These are phyloP conservation scores for Globisporangium emineosum DNA, from an alignment of 352 stramenopile genomes.

Conservation along the genomic window DNA sequence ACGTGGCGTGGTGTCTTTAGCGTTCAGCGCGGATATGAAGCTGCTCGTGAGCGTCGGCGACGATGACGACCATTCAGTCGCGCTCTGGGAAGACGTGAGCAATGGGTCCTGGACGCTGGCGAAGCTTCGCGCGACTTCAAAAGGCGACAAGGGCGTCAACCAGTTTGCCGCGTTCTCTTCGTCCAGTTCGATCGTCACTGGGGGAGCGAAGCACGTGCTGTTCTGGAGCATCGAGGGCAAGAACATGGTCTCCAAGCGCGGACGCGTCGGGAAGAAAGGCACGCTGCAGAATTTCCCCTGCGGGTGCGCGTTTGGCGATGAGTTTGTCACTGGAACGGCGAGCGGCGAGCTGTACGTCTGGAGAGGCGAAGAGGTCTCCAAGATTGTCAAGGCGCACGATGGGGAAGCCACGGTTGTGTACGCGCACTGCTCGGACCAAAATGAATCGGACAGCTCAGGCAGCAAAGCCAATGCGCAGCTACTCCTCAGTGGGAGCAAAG, in stretches of 20 bases:
- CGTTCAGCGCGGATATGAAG: constrained; percentile 58
- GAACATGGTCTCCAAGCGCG: constrained; percentile 43
- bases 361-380: constrained; percentile 41
- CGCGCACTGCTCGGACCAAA: constrained; percentile 5
- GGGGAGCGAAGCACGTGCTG: constrained; percentile 62
- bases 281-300: constrained; percentile 45
- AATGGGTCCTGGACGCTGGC: constrained; percentile 61
- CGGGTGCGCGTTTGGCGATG: constrained; percentile 39
- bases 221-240: constrained; percentile 71
- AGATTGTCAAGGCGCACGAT: constrained; percentile 64
- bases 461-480: constrained; percentile 8
- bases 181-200: constrained; percentile 39
- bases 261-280: constrained; percentile 61
- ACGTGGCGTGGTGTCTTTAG: constrained; percentile 65
- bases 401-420: constrained; percentile 43
- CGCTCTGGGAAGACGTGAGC: constrained; percentile 70
- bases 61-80: constrained; percentile 81
- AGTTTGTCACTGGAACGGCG: constrained; percentile 52
- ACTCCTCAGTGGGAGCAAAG: constrained; percentile 66
- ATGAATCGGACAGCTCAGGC: constrained; percentile 9
- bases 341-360: constrained; percentile 63
- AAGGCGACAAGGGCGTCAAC: constrained; percentile 56
- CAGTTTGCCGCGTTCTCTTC: constrained; percentile 46
- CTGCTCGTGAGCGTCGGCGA: constrained; percentile 68
- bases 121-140: constrained; percentile 40